These are phyloP conservation scores for Somion occarium DNA, from an alignment of 1,284 basidiomycete genomes.

Conservation along the genomic window DNA sequence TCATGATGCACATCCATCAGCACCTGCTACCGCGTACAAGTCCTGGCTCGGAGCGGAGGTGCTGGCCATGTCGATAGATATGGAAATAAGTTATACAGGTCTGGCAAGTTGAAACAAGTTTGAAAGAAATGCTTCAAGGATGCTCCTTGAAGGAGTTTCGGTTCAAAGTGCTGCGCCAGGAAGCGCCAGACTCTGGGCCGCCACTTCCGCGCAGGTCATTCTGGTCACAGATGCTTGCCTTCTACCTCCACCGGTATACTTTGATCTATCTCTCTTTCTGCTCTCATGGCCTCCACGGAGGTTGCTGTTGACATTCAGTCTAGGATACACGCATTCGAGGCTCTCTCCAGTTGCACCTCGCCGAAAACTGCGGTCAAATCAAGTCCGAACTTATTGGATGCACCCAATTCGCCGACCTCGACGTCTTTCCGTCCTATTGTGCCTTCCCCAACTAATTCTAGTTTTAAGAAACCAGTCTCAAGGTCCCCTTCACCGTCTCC, in stretches of 20 bases:
- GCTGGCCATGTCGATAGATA: background rate
- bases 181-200: too few species aligned
- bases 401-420: conserved; percentile 42
- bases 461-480: conserved; percentile 17
- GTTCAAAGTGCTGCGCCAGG: too few species aligned
- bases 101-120: too few species aligned
- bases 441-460: conserved; percentile 20
- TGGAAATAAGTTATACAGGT: too few species aligned
- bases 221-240: too few species aligned
- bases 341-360: conserved; percentile 17
- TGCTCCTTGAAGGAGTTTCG: too few species aligned
- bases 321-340: conserved; percentile 54
- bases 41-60: conserved; percentile 22
- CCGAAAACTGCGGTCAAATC: conserved; percentile 13
- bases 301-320: conserved; percentile 35
- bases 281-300: background rate
- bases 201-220: too few species aligned
- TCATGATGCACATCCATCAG: conserved; percentile 1
- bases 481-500: conserved; percentile 49
- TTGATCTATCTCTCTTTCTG: too few species aligned
- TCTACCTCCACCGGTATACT: too few species aligned
- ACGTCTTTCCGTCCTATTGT: conserved; percentile 26
- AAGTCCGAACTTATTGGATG: conserved; percentile 35
- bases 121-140: too few species aligned
- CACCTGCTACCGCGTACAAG: conserved; percentile 65